Base-by-base conservation (phyloP, 345 rosid species). In the Dovyalis caffra region DNA sequence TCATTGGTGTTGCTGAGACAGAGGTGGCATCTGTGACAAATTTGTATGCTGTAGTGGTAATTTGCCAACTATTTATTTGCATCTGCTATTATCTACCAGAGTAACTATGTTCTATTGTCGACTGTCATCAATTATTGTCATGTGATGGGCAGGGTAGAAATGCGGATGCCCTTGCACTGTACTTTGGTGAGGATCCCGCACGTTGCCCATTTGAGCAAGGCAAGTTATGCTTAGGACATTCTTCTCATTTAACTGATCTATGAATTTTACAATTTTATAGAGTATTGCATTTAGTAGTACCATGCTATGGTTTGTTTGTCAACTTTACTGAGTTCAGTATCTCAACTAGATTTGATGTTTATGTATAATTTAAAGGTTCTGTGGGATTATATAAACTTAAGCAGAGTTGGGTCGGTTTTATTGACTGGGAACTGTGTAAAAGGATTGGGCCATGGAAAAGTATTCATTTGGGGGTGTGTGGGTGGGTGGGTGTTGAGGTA, bases 191-290 rank as follows among this genome's bases (percentile, higher is more conserved):
- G 89, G 99, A 96, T 87, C 99, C 99, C 20, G 91, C 89, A 28
- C 91, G 93, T 31, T 93, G 89, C 79, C 99, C 97, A 2, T 93
- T 93, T 87, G 99, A 96, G 83, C 99, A 96, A 93, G 99, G 99
- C 90, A 86, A 68, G 79, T 47, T 62, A 3, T 28, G 37, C 21
- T 14, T 11, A 15, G 28, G 10, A 26, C 40, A 57, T 26, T 10
- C 16, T 0, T 63, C 76, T 38, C 32, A 33, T 38, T 8, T 45
- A 45, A 10, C n/a, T 11, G 33, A 69, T 49, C 38, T 7, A 26
- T 35, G 23, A 49, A 49, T 20, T 49, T n/a, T 49, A 5, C 8
- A 8, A 49, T 49, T 49, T 49, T 5, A 20, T 49, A 49, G 56
- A 49, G 23, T 6, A 20, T 20, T 49, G 56, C 3, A 6, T 49